Evolutionary conservation across 768 basidiomycete species (phyloP).

Genomic region (Erythrobasidium yunnanense): DNA sequence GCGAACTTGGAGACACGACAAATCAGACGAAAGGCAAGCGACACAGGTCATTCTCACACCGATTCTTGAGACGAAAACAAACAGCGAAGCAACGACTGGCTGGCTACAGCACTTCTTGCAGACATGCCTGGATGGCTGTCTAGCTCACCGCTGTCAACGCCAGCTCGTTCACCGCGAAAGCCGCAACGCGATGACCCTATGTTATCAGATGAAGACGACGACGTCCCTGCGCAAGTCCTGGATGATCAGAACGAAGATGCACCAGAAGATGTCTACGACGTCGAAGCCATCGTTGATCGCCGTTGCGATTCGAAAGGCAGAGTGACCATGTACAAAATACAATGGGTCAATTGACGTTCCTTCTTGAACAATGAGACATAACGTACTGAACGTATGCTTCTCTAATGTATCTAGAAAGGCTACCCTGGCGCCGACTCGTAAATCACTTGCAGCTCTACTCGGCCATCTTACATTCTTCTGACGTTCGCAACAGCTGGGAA

Average conservation of each 20-base stretch:
- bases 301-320: neutral
- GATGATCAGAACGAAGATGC: neutral
- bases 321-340: constrained; percentile 4
- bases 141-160: neutral
- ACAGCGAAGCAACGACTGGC: no score
- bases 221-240: neutral
- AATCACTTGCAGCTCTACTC: no score
- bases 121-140: neutral
- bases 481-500: neutral
- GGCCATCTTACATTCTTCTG: no score
- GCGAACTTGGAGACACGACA: no score
- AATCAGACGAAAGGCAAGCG: no score
- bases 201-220: neutral
- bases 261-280: constrained; percentile 1
- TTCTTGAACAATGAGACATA: neutral
- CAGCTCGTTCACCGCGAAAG: neutral
- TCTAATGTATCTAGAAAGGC: no score
- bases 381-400: neutral
- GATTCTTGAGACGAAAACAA: no score
- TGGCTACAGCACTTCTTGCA: no score
- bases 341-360: constrained; percentile 6
- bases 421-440: no score
- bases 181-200: no score
- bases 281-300: constrained; percentile 15
- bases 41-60: no score